Base-by-base conservation (phyloP, 371 early-diverging fungal species). In the Rhizopus sp. region DNA sequence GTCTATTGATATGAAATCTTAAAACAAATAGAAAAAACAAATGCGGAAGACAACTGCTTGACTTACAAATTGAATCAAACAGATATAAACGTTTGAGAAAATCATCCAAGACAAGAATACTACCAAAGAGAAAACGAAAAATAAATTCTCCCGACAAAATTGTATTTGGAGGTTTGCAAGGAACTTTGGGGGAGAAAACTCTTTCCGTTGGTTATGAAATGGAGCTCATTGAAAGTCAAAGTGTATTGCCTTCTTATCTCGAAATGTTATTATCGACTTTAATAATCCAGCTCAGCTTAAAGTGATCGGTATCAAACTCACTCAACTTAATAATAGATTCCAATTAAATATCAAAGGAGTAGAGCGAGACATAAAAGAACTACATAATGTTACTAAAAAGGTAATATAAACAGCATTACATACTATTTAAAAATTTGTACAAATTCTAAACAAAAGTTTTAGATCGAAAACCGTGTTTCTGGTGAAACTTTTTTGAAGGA, bases 361-460 rank as follows among this genome's bases (percentile, higher is more conserved):
- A 17, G 56, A 56, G 48, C 48, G 57, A 39, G 39, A 56, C 16
- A 56, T 56, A 48, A 17, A 17, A 56, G 32, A 56, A 56, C 10
- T 56, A 31, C 30, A 56, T 33, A 56, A 40, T 7, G 48, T 48
- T 56, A 56, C 49, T 32, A n/a, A 13, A 56, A 56, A 56, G 57
- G 57, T 48, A 49, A 56, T 48, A 49, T 59, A 59, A 50, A 50
- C 53, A 52, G 17, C 39, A 46, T 35, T 52, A 52, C 32, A 15
- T 59, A 59, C 53, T 46, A 46, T 46, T 33, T 59, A 38, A 52
- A 59, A 47, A 59, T 16, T 16, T 46, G 53, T 59, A 52, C 59
- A 52, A 37, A 52, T 59, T 37, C 52, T 52, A 51, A 12, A 55
- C 38, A 47, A 54, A 47, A 23, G 3, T 9, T 59, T 59, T 59